Evolutionary conservation across 1,139 yeast species (phyloP).

Genomic region (Nematodospora anomalae): DNA sequence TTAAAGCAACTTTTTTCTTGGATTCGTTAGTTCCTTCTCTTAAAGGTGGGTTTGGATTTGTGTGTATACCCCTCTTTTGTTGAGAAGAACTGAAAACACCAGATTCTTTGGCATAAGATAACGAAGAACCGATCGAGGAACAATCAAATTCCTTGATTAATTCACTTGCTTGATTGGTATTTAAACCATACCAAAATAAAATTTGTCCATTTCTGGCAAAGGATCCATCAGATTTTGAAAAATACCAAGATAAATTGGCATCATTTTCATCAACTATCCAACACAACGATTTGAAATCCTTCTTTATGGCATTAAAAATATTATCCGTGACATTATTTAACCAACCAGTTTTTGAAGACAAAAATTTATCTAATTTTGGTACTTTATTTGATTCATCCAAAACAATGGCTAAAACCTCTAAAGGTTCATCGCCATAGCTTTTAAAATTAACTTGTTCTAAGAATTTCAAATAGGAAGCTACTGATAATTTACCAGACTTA

Average conservation of each 20-base stretch:
- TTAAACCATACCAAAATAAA: constrained; percentile 91
- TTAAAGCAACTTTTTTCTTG: constrained; percentile 77
- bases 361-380: constrained; percentile 83
- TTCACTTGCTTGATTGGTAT: constrained; percentile 60
- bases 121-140: constrained; percentile 34
- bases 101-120: constrained; percentile 42
- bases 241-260: constrained; percentile 88
- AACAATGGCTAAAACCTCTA: constrained; percentile 91
- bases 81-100: constrained; percentile 39
- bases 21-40: constrained; percentile 59
- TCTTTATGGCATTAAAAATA: constrained; percentile 78
- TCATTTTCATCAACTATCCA: constrained; percentile 94
- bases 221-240: constrained; percentile 91
- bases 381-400: constrained; percentile 41
- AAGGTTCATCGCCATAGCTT: constrained; percentile 93
- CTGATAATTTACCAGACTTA: constrained; percentile 67
- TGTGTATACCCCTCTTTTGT: constrained; percentile 45
- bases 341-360: constrained; percentile 93
- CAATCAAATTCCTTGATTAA: constrained; percentile 66
- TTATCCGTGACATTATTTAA: constrained; percentile 95
- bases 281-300: constrained; percentile 70
- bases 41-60: constrained; percentile 76
- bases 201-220: constrained; percentile 86
- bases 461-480: constrained; percentile 76
- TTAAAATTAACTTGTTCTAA: constrained; percentile 66